Evolutionary conservation across 495 filamentous ascomycete species (phyloP).

Genomic region (Cudoniella acicularis): DNA sequence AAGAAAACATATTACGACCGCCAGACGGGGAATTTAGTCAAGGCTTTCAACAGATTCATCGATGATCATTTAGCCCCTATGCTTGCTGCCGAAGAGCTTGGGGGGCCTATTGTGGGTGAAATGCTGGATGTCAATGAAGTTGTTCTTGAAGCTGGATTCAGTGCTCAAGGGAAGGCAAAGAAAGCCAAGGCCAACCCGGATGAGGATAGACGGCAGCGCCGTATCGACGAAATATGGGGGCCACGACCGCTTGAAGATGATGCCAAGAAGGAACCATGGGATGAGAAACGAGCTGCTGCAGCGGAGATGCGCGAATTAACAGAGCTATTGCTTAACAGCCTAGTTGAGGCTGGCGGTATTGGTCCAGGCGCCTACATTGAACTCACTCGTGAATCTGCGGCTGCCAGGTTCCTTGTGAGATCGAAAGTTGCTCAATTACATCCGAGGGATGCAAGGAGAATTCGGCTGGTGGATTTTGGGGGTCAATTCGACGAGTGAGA

Average conservation of each 20-base stretch:
- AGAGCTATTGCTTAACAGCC: slow-evolving; percentile 54
- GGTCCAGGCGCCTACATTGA: slow-evolving; percentile 61
- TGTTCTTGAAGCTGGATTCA: slow-evolving; percentile 66
- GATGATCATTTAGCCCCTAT: slow-evolving; percentile 68
- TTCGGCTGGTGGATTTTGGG: slow-evolving; percentile 83
- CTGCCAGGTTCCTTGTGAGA: slow-evolving; percentile 76
- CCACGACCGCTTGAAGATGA: slow-evolving; percentile 31
- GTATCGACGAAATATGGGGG: slow-evolving; percentile 73
- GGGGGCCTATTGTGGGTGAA: slow-evolving; percentile 81
- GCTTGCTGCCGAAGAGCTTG: slow-evolving; percentile 83
- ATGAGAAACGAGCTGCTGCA: slow-evolving; percentile 63
- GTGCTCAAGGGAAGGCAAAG: slow-evolving; percentile 64
- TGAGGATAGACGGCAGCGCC: slow-evolving; percentile 54
- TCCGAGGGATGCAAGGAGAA: slow-evolving; percentile 69
- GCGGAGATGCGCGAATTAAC: slow-evolving; percentile 64
- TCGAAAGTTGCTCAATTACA: slow-evolving; percentile 85
- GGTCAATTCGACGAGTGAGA: slow-evolving; percentile 64
- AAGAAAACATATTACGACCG: slow-evolving; percentile 52
- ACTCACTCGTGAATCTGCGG: slow-evolving; percentile 72
- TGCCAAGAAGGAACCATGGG: slow-evolving; percentile 33
- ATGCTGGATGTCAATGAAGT: slow-evolving; percentile 55
- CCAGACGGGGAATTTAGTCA: slow-evolving; percentile 53
- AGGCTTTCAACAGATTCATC: slow-evolving; percentile 67
- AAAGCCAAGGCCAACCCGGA: slow-evolving; percentile 46
- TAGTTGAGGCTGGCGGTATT: slow-evolving; percentile 57